These are phyloP conservation scores for Naganishia friedmannii DNA, from an alignment of 768 basidiomycete genomes.

Conservation along the genomic window DNA sequence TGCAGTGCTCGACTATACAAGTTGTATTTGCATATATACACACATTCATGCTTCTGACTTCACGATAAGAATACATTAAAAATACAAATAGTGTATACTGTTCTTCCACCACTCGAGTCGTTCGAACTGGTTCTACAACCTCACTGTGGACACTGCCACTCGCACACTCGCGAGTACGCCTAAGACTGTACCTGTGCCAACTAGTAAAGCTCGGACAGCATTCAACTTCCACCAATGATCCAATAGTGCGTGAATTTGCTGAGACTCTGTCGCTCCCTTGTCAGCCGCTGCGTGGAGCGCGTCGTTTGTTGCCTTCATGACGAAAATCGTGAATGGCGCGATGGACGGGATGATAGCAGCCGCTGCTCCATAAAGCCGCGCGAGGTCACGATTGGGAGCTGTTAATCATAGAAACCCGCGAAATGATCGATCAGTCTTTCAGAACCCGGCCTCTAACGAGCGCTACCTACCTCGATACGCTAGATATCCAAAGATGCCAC, in stretches of 20 bases:
- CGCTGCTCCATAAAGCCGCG: not conserved
- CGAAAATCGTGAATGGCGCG: slow-evolving; percentile 12
- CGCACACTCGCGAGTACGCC: not conserved
- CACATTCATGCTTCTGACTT: not conserved
- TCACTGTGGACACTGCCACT: not conserved
- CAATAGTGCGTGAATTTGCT: not conserved
- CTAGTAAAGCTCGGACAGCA: not conserved
- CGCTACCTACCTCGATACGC: slow-evolving; percentile 14
- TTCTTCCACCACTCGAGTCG: not conserved
- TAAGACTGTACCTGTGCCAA: not conserved
- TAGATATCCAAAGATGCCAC: slow-evolving; percentile 10
- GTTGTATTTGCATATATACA: not conserved
- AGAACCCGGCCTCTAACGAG: not conserved
- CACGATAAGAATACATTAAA: too few relatives aligned
- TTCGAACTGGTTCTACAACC: not conserved
- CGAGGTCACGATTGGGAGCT: slow-evolving; percentile 8
- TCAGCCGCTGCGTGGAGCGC: slow-evolving; percentile 2
- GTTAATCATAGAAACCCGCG: too few relatives aligned
- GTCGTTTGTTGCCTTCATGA: slow-evolving; percentile 11
- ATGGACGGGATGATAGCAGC: not conserved
- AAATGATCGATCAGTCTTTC: too few relatives aligned
- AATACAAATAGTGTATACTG: not conserved
- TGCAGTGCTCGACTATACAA: not conserved
- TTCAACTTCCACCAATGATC: slow-evolving; percentile 22
- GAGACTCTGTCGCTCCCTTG: not conserved